Evolutionary conservation across 164 flowering plant species (phyloP), one percentile per base, ranked within the genome.

Genomic region (Protea cynaroides): DNA sequence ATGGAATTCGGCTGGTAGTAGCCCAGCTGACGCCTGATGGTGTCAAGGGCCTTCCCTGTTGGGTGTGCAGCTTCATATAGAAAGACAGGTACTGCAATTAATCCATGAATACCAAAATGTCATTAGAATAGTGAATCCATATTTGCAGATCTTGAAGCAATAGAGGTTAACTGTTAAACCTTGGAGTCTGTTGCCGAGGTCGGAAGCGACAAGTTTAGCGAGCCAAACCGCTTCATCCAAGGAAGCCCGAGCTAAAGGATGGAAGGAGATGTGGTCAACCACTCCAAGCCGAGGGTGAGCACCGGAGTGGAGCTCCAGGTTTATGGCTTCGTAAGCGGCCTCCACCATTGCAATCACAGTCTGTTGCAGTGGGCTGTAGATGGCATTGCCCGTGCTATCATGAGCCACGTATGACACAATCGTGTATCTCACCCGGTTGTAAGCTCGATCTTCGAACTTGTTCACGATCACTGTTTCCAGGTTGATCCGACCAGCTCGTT

Each of bases 211-310:
- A 7, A 73, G 57, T 59, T 81, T 84, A 10, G 90, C 96, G 71
- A 90, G 84, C 76, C 80, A 75, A 18, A 91, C 86, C 0, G 85
- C 88, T 67, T 87, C 84, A 18, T 84, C 86, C 43, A 90, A 56
- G 2, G 96, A 84, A 5, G 91, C 81, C 52, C 74, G 78, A 54
- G 84, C 91, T 66, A 90, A 51, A 14, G 93, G 93, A 71, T 87
- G 91, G 74, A 86, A 80, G 36, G 83, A 72, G 38, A 90, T 80
- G 65, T 87, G 89, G 40, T 87, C 93, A 11, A 86, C 87, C 1
- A 85, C 90, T 0, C 96, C 92, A 7, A 86, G 84, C 34, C 92
- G 81, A 5, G 90, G 96, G 68, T 89, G 92, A 0, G 92, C 74
- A 8, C 95, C 96, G 1, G 73, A 65, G 53, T 89, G 93, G 40